phyloP scores from a whole-genome alignment of 2,329 filamentous ascomycete genomes.

The Ophiostoma ulmi region DNA sequence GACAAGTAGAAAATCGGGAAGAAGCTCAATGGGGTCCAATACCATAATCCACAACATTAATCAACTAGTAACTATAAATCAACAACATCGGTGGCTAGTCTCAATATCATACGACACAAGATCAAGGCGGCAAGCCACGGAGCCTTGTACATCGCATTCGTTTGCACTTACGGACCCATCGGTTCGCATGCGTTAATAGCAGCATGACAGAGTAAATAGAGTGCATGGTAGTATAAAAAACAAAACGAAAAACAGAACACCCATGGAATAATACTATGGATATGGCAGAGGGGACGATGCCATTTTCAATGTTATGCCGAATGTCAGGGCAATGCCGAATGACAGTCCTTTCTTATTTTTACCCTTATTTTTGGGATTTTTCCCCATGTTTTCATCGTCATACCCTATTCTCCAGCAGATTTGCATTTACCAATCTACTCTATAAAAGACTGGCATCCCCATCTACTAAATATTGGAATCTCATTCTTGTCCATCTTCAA shows the following conservation, averaged over 20 bases:
- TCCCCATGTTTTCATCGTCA: conserved; percentile 3
- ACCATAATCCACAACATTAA: not conserved
- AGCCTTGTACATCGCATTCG: not conserved
- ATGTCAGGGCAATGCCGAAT: not conserved
- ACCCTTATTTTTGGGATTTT: not conserved
- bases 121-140: not conserved
- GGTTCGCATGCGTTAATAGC: not conserved
- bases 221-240: not conserved
- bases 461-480: not conserved
- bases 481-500: not conserved
- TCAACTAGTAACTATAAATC: not conserved
- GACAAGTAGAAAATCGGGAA: not conserved
- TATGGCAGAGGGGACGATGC: not conserved
- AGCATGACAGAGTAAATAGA: not conserved
- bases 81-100: not conserved
- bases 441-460: not conserved
- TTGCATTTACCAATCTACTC: not conserved
- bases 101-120: not conserved
- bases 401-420: not conserved
- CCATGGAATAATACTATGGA: not conserved
- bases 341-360: not conserved
- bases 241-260: not conserved
- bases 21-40: too few relatives aligned
- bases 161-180: not conserved
- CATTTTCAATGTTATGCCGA: not conserved